A percentile compares a stretch with the other conserved stretches of the same genome.
Conservation (phyloP, 2,329 filamentous ascomycete species). For the Epichloe gansuensis region DNA sequence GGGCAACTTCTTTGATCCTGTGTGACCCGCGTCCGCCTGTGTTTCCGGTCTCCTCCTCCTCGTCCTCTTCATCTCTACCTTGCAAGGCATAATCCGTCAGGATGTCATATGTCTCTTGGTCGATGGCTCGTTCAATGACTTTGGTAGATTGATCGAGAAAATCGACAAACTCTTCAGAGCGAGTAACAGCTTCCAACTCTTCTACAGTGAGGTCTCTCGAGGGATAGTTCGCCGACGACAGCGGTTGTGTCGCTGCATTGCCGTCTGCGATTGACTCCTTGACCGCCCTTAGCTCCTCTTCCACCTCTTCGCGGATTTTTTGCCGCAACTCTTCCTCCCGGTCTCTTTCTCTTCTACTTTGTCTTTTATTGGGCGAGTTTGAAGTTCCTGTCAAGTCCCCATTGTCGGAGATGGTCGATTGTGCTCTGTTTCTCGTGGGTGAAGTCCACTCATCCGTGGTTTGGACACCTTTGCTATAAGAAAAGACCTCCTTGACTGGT, state of each 20-base stretch:
- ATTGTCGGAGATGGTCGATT: slow-evolving; percentile 40
- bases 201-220: slow-evolving; percentile 68
- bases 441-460: slow-evolving; percentile 64
- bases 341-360: slow-evolving; percentile 67
- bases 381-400: slow-evolving; percentile 44
- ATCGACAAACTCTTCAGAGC: slow-evolving; percentile 84
- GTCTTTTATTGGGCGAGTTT: slow-evolving; percentile 54
- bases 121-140: slow-evolving; percentile 87
- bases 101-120: slow-evolving; percentile 85
- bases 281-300: slow-evolving; percentile 73
- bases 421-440: slow-evolving; percentile 32
- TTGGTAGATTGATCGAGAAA: slow-evolving; percentile 95
- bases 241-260: slow-evolving; percentile 11
- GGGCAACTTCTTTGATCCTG: slow-evolving; percentile 73
- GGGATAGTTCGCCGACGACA: slow-evolving; percentile 48
- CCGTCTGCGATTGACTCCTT: slow-evolving; percentile 45
- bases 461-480: slow-evolving; percentile 95
- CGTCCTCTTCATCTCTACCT: slow-evolving; percentile 62
- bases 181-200: slow-evolving; percentile 79
- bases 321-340: slow-evolving; percentile 81
- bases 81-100: slow-evolving; percentile 86
- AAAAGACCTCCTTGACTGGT: slow-evolving; percentile 71
- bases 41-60: slow-evolving; percentile 65
- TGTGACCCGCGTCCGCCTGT: slow-evolving; percentile 58
- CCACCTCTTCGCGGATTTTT: slow-evolving; percentile 76